These are phyloP conservation scores for Colletotrichum higginsianum DNA, from an alignment of 2,329 filamentous ascomycete genomes.

Conservation along the genomic window DNA sequence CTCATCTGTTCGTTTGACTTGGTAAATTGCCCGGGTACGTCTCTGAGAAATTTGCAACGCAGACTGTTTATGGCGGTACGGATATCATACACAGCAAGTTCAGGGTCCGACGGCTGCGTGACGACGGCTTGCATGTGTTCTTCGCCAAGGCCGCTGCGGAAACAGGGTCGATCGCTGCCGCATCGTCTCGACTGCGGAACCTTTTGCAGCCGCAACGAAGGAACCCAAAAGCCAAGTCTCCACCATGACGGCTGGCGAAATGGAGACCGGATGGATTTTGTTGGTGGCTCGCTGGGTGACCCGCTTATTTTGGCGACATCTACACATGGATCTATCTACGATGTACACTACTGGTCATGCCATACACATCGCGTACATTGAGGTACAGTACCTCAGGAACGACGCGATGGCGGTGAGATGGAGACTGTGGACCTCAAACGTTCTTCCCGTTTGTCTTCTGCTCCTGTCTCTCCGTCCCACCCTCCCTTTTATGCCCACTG, in stretches of 20 bases:
- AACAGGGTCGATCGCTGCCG: constrained; percentile 37
- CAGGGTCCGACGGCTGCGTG: constrained; percentile 39
- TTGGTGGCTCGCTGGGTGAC: constrained; percentile 25
- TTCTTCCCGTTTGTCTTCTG: background rate
- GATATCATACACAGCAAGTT: background rate
- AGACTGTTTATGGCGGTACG: too few species aligned
- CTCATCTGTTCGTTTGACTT: too few species aligned
- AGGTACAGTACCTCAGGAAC: background rate
- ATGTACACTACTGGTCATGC: background rate
- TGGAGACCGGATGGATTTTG: constrained; percentile 22
- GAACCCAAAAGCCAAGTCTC: constrained; percentile 24
- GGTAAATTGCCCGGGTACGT: too few species aligned
- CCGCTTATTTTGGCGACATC: constrained; percentile 20
- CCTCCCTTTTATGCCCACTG: background rate
- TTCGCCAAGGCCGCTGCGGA: constrained; percentile 33
- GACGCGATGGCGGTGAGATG: constrained; percentile 5
- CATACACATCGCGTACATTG: background rate
- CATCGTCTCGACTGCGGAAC: constrained; percentile 26
- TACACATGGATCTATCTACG: background rate
- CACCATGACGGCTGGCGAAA: constrained; percentile 36
- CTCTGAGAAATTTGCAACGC: too few species aligned
- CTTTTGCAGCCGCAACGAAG: constrained; percentile 30
- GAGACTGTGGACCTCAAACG: background rate
- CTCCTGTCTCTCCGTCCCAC: background rate
- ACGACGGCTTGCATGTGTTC: constrained; percentile 38